A percentile compares a stretch with the other conserved stretches of the same genome.
These are phyloP conservation scores for Lagenidium sp. DNA, from an alignment of 352 stramenopile species.

Conservation along the genomic window DNA sequence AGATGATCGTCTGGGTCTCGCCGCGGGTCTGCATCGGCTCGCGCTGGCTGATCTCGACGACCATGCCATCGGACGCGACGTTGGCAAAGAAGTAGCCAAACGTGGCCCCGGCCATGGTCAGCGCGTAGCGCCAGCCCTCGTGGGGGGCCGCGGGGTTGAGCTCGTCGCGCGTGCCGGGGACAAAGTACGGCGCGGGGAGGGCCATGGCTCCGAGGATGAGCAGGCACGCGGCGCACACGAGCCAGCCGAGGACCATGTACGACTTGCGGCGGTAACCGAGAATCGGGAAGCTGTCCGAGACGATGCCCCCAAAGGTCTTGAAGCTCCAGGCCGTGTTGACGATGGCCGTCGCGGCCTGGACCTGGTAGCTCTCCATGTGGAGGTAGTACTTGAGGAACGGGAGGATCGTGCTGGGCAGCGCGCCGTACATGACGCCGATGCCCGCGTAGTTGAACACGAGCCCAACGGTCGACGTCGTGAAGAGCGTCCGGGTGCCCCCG, in stretches of 20 bases:
- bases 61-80: constrained; percentile 71
- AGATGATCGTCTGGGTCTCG: constrained; percentile 45
- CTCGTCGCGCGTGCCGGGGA: constrained; percentile 1
- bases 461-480: constrained; percentile 32
- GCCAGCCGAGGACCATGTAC: constrained; percentile 58
- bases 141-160: constrained; percentile 15
- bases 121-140: constrained; percentile 44
- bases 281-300: constrained; percentile 57
- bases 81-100: constrained; percentile 84
- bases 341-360: constrained; percentile 30
- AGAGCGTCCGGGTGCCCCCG: constrained; percentile 38
- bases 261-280: constrained; percentile 52
- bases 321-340: constrained; percentile 60
- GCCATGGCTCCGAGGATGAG: constrained; percentile 19
- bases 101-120: constrained; percentile 70
- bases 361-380: constrained; percentile 51
- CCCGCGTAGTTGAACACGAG: constrained; percentile 61
- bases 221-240: constrained; percentile 26
- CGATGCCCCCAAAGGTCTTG: constrained; percentile 48
- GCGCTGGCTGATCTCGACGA: constrained; percentile 62
- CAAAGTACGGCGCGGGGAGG: constrained; percentile 18
- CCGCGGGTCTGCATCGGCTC: constrained; percentile 44
- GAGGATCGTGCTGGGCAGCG: constrained; percentile 38
- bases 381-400: constrained; percentile 58
- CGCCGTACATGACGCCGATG: constrained; percentile 61